Conservation (phyloP, 2,329 filamentous ascomycete species). For the Colletotrichum limetticola region DNA sequence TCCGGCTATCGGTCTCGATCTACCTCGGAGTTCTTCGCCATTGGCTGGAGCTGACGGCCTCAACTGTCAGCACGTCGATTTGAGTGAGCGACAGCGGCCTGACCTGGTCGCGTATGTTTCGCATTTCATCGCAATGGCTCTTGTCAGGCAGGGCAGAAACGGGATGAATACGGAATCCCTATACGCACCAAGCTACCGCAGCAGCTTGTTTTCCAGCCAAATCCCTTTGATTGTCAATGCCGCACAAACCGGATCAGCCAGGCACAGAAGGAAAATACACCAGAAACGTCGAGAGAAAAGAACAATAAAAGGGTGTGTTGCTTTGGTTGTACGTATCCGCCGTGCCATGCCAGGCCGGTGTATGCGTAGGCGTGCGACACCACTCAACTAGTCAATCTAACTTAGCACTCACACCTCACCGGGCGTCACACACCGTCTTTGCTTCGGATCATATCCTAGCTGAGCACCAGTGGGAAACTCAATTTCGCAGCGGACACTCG, state of each 20-base stretch:
- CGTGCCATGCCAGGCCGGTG: slow-evolving; percentile 2
- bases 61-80: slow-evolving; percentile 14
- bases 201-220: neutral
- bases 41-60: slow-evolving; percentile 5
- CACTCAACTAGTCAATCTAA: neutral
- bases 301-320: neutral
- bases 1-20: slow-evolving; percentile 30
- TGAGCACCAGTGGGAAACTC: slow-evolving; percentile 31
- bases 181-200: neutral
- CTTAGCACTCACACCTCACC: neutral
- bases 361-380: neutral
- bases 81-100: slow-evolving; percentile 24
- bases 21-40: slow-evolving; percentile 6
- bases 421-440: slow-evolving; percentile 22
- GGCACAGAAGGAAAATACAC: neutral
- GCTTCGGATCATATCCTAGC: slow-evolving; percentile 33
- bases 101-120: slow-evolving; percentile 15
- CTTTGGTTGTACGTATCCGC: neutral
- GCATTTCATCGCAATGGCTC: slow-evolving; percentile 5
- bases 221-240: neutral
- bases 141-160: neutral
- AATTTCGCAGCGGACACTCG: slow-evolving; percentile 32
- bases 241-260: slow-evolving; percentile 20
- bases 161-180: neutral
- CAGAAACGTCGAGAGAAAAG: neutral